Evolutionary conservation across 495 filamentous ascomycete genomes (phyloP).

Genomic region (Talaromyces wortmannii): DNA sequence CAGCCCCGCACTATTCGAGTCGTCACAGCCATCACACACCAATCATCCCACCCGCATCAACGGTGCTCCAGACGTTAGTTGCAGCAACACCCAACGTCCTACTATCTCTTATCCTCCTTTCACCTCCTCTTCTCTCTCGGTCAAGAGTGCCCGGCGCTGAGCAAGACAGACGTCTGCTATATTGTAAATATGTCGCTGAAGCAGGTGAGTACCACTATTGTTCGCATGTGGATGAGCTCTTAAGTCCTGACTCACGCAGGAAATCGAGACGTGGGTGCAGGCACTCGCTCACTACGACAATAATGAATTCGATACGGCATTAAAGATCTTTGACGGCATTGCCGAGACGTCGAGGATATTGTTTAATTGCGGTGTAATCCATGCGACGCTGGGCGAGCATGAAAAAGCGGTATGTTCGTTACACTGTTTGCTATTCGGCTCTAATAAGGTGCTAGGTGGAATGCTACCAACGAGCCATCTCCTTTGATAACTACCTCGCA

Average conservation of each 20-base stretch:
- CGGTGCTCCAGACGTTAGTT: background rate
- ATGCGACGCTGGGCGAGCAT: slow-evolving; percentile 95
- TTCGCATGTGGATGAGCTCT: background rate
- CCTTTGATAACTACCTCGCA: slow-evolving; percentile 88
- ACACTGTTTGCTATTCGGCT: background rate
- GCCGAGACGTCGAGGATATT: slow-evolving; percentile 96
- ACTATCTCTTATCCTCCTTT: too few species aligned
- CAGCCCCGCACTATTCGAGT: background rate
- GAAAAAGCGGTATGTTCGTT: slow-evolving; percentile 72
- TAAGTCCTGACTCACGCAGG: slow-evolving; percentile 39
- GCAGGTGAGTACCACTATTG: slow-evolving; percentile 46
- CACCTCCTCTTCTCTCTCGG: too few species aligned
- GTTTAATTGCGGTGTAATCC: slow-evolving; percentile 98
- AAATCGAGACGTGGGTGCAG: slow-evolving; percentile 98
- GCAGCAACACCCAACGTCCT: too few species aligned
- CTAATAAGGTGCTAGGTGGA: slow-evolving; percentile 56
- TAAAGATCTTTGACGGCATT: slow-evolving; percentile 77
- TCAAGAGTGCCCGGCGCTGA: too few species aligned
- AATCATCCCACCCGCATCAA: background rate
- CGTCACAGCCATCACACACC: background rate
- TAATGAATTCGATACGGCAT: slow-evolving; percentile 86
- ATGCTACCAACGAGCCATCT: slow-evolving; percentile 86
- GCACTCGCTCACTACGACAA: slow-evolving; percentile 90
- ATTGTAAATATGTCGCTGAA: slow-evolving; percentile 58
- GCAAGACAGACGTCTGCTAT: background rate